These are phyloP conservation scores for Fagus sylvatica DNA, from an alignment of 306 rosid genomes.

Conservation along the genomic window DNA sequence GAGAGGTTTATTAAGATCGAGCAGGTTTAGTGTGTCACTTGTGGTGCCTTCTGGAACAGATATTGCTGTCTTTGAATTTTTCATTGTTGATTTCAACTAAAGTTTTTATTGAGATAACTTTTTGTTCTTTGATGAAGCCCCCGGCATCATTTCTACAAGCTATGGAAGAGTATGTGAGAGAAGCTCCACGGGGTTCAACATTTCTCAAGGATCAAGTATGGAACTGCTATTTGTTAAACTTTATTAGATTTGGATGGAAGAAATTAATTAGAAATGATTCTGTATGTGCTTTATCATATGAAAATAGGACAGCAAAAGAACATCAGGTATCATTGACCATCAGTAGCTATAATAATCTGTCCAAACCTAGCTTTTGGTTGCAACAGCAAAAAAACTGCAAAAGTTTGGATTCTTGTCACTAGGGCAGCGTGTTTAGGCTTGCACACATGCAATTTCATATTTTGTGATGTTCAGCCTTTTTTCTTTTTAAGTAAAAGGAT, in stretches of 20 bases:
- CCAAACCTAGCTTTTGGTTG: slow-evolving; percentile 9
- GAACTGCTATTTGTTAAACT: background rate
- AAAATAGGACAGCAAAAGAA: background rate
- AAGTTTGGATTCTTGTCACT: background rate
- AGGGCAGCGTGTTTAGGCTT: slow-evolving; percentile 1
- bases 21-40: slow-evolving; percentile 60
- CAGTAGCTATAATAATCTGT: background rate
- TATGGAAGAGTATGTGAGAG: slow-evolving; percentile 96
- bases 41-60: slow-evolving; percentile 22
- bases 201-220: slow-evolving; percentile 87
- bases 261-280: slow-evolving; percentile 5
- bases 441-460: background rate
- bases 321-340: slow-evolving; percentile 2
- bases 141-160: slow-evolving; percentile 96
- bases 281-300: background rate
- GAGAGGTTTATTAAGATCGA: slow-evolving; percentile 87
- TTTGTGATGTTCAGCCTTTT: background rate
- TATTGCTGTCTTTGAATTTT: background rate
- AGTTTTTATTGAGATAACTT: slow-evolving; percentile 25
- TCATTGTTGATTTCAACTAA: background rate
- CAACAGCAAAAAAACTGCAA: slow-evolving; percentile 4
- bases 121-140: slow-evolving; percentile 57
- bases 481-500: background rate
- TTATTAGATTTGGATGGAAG: background rate
- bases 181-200: slow-evolving; percentile 70